A percentile compares a stretch with the other conserved stretches of the same genome.
Conservation (phyloP, 2,329 filamentous ascomycete species). For the Alternaria longipes region DNA sequence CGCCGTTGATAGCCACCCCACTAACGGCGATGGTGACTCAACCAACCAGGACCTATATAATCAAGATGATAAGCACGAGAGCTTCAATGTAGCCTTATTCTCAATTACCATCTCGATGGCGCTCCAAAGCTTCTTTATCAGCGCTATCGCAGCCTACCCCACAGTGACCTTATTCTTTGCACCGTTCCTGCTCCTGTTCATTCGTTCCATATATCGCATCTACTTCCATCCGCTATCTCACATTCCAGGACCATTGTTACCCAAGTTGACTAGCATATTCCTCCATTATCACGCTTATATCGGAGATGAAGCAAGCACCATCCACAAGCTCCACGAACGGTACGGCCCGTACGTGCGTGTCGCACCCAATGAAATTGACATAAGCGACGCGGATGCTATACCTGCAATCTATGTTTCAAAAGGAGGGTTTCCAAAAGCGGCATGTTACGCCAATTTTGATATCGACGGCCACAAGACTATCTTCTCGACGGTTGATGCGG, state of each 20-base stretch:
- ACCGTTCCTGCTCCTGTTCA: slow-evolving; percentile 19
- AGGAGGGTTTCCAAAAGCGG: slow-evolving; percentile 64
- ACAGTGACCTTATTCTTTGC: slow-evolving; percentile 3
- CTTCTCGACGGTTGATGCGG: slow-evolving; percentile 59
- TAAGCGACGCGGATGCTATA: slow-evolving; percentile 51
- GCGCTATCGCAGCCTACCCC: slow-evolving; percentile 9
- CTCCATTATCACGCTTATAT: slow-evolving; percentile 42
- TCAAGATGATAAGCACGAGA: neutral
- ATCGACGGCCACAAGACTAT: slow-evolving; percentile 65
- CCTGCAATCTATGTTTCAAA: slow-evolving; percentile 61
- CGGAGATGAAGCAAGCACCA: slow-evolving; percentile 36
- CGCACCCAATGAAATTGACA: slow-evolving; percentile 39
- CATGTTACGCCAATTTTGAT: slow-evolving; percentile 65
- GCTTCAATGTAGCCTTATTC: neutral
- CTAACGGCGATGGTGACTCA: slow-evolving; percentile 19
- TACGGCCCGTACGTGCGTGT: slow-evolving; percentile 40
- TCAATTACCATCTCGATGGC: slow-evolving; percentile 13
- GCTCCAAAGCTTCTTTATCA: slow-evolving; percentile 10
- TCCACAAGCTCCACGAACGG: slow-evolving; percentile 31
- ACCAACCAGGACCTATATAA: slow-evolving; percentile 17
- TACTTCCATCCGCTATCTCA: slow-evolving; percentile 35
- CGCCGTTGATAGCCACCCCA: slow-evolving; percentile 18
- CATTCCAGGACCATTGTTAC: slow-evolving; percentile 34
- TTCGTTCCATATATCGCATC: slow-evolving; percentile 32
- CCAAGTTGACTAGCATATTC: slow-evolving; percentile 38